A percentile compares a stretch with the other conserved stretches of the same genome.
phyloP scores from a whole-genome alignment of 2,329 filamentous ascomycete genomes.

The Eutypa lata region DNA sequence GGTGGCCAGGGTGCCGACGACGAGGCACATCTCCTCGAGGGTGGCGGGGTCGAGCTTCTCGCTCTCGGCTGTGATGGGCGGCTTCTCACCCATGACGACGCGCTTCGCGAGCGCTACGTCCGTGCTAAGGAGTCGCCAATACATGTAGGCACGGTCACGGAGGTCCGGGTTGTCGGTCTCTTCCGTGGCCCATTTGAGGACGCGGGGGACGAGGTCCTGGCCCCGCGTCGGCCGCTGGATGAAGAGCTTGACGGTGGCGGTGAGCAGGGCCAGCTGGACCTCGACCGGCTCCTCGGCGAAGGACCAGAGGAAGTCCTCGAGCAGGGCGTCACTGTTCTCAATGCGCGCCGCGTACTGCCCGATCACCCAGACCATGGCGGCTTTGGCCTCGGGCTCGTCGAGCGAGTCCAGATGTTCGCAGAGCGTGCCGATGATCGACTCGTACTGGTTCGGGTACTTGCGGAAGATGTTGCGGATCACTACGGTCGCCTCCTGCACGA shows the following conservation, averaged over 20 bases:
- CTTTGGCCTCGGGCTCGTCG: slow-evolving; percentile 96
- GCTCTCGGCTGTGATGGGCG: slow-evolving; percentile 90
- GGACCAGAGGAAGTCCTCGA: slow-evolving; percentile 92
- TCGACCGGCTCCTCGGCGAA: slow-evolving; percentile 95
- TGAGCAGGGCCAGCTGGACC: slow-evolving; percentile 90
- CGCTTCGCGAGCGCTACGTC: slow-evolving; percentile 82
- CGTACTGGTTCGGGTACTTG: slow-evolving; percentile 98
- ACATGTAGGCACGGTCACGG: slow-evolving; percentile 96
- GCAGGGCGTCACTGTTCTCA: slow-evolving; percentile 88
- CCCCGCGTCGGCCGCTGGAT: slow-evolving; percentile 95
- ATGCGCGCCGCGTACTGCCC: slow-evolving; percentile 97
- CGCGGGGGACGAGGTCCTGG: slow-evolving; percentile 87
- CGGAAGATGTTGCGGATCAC: slow-evolving; percentile 99
- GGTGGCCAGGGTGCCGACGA: slow-evolving; percentile 91
- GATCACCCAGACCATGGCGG: slow-evolving; percentile 99
- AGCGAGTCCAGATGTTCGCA: slow-evolving; percentile 96
- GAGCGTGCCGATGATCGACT: slow-evolving; percentile 92
- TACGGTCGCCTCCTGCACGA: slow-evolving; percentile 97
- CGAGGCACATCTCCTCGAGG: slow-evolving; percentile 94
- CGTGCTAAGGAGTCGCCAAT: slow-evolving; percentile 93
- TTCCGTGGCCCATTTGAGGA: slow-evolving; percentile 97
- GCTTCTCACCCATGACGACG: slow-evolving; percentile 97
- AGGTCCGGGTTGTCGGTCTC: slow-evolving; percentile 99
- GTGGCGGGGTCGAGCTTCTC: slow-evolving; percentile 90
- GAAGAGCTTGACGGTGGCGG: slow-evolving; percentile 95